phyloP scores from a whole-genome alignment of 441 rosid genomes.

The Aleurites moluccanus region DNA sequence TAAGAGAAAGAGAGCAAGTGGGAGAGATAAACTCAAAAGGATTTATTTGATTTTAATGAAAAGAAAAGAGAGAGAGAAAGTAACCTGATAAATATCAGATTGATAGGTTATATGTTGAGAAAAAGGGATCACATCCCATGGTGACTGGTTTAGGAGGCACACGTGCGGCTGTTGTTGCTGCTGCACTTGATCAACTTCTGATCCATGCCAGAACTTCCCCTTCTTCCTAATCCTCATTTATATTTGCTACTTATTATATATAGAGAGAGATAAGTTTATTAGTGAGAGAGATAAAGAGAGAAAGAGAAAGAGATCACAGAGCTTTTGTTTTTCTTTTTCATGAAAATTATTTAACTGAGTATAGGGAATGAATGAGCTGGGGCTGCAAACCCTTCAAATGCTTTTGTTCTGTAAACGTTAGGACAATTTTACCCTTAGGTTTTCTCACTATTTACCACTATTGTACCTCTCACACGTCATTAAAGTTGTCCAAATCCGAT shows the following conservation, averaged over 20 bases:
- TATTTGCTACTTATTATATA: background rate
- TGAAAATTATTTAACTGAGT: too few relatives aligned
- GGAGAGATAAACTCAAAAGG: conserved; percentile 16
- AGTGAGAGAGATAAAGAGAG: background rate
- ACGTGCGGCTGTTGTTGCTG: conserved; percentile 36
- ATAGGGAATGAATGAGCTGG: background rate
- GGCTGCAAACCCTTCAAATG: conserved; percentile 44
- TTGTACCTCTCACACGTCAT: background rate
- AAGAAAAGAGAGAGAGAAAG: conserved; percentile 6
- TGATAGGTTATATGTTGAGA: conserved; percentile 25
- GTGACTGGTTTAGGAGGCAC: conserved; percentile 83
- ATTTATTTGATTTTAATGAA: background rate
- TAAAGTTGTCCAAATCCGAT: background rate
- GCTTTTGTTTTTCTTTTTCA: too few relatives aligned
- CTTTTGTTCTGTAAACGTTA: conserved; percentile 10
- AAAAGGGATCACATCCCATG: conserved; percentile 77
- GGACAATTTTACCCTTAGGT: conserved; percentile 24
- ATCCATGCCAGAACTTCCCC: conserved; percentile 35
- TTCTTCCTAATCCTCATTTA: conserved; percentile 91
- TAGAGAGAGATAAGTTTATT: background rate
- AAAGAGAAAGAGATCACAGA: too few relatives aligned
- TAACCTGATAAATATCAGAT: conserved; percentile 36
- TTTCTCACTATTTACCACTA: background rate
- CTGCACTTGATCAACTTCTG: conserved; percentile 22
- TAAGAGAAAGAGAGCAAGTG: too few relatives aligned